Evolutionary conservation across 2,329 filamentous ascomycete genomes (phyloP).

Genomic region (Fusarium nygamai): DNA sequence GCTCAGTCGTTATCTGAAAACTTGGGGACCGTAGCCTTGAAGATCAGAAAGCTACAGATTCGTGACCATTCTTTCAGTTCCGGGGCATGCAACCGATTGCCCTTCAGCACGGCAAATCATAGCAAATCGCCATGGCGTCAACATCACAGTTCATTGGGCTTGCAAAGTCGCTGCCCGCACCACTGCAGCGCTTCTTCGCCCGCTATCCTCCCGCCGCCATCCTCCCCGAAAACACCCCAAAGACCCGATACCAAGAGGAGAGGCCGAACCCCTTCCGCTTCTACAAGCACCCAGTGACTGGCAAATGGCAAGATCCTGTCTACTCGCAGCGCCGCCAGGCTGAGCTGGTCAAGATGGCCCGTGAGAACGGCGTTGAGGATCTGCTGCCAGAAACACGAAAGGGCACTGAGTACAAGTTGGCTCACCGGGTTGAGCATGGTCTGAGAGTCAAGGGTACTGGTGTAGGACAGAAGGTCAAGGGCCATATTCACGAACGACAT

Average conservation of each 20-base stretch:
- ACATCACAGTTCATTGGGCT: constrained; percentile 61
- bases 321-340: constrained; percentile 90
- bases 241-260: constrained; percentile 63
- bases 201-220: constrained; percentile 82
- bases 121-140: constrained; percentile 48
- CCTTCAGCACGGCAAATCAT: constrained; percentile 29
- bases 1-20: constrained; percentile 25
- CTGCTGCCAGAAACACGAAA: constrained; percentile 82
- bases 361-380: constrained; percentile 80
- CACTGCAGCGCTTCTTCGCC: constrained; percentile 86
- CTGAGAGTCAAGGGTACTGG: constrained; percentile 91
- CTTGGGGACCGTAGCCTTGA: constrained; percentile 35
- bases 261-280: constrained; percentile 84
- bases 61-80: constrained; percentile 1
- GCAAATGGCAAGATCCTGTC: constrained; percentile 83
- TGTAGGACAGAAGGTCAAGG: constrained; percentile 93
- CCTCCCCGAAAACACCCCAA: constrained; percentile 56
- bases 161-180: constrained; percentile 78
- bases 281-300: constrained; percentile 80
- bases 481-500: constrained; percentile 90
- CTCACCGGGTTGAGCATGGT: constrained; percentile 79
- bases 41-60: constrained; percentile 19
- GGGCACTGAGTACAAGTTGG: constrained; percentile 75
- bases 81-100: constrained; percentile 27
- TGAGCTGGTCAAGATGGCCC: constrained; percentile 87